phyloP scores from a whole-genome alignment of 306 rosid species.

The Ormosia emarginata region DNA sequence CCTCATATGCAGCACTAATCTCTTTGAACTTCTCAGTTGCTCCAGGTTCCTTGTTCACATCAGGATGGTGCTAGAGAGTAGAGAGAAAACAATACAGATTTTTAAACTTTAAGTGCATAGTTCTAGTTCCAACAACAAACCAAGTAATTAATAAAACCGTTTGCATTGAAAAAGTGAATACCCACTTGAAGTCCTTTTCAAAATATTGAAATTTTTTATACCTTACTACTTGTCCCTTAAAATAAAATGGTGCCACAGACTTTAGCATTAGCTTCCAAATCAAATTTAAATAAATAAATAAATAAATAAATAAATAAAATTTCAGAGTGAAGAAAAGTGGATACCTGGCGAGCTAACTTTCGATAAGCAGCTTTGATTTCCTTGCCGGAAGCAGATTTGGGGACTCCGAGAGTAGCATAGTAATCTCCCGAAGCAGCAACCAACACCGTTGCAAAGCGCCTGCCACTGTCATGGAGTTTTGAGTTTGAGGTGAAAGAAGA shows the following conservation, averaged over 20 bases:
- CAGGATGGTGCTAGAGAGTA: slow-evolving; percentile 82
- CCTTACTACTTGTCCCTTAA: not conserved
- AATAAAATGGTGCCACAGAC: not conserved
- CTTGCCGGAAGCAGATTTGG: slow-evolving; percentile 71
- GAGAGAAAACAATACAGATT: not conserved
- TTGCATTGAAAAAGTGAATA: not conserved
- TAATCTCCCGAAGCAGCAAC: slow-evolving; percentile 72
- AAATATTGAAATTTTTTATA: not conserved
- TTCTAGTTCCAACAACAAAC: not conserved
- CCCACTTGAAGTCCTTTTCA: not conserved
- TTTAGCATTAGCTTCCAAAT: not conserved
- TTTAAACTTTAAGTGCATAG: not conserved
- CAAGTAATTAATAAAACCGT: not conserved
- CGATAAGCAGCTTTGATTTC: slow-evolving; percentile 96
- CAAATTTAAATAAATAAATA: not conserved
- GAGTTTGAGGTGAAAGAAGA: slow-evolving; percentile 19
- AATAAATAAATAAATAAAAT: not conserved
- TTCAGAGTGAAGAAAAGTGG: not conserved
- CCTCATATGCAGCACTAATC: slow-evolving; percentile 96
- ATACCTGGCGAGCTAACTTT: slow-evolving; percentile 93
- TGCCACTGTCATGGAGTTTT: slow-evolving; percentile 29
- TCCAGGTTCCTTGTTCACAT: slow-evolving; percentile 93
- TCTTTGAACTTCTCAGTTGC: slow-evolving; percentile 96
- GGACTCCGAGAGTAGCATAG: slow-evolving; percentile 80
- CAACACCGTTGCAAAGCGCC: slow-evolving; percentile 42